These are phyloP conservation scores for Nigrospora osmanthi DNA, from an alignment of 2,329 filamentous ascomycete genomes.

Conservation along the genomic window DNA sequence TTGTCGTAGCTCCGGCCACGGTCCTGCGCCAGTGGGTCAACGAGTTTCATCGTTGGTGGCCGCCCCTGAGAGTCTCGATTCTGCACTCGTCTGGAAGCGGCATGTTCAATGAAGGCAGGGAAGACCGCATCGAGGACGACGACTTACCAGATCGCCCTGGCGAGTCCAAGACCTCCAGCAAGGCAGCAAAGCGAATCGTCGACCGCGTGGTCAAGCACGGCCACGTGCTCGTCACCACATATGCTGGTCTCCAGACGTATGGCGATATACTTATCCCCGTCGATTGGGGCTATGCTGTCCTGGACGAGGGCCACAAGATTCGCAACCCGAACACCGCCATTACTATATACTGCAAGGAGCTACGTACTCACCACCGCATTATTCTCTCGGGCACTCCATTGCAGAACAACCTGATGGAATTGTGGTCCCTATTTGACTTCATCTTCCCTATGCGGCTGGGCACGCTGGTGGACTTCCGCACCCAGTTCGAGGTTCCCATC, in stretches of 20 bases:
- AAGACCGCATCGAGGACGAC: constrained; percentile 49
- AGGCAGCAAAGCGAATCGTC: constrained; percentile 71
- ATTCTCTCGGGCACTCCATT: constrained; percentile 96
- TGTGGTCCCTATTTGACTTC: constrained; percentile 98
- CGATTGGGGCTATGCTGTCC: constrained; percentile 86
- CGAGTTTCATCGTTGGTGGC: constrained; percentile 99
- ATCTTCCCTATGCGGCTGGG: constrained; percentile 94
- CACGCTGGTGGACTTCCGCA: constrained; percentile 82
- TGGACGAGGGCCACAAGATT: constrained; percentile 98
- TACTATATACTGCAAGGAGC: constrained; percentile 89
- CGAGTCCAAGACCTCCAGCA: constrained; percentile 44
- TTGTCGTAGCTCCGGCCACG: constrained; percentile 89
- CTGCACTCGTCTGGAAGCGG: constrained; percentile 92
- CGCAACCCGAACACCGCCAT: constrained; percentile 93
- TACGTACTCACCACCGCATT: constrained; percentile 81
- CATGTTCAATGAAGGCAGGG: constrained; percentile 74
- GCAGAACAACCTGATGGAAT: constrained; percentile 90
- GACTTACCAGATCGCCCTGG: constrained; percentile 43
- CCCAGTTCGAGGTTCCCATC: constrained; percentile 91
- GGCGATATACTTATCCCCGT: constrained; percentile 72
- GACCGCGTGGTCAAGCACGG: constrained; percentile 75
- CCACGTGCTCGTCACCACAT: constrained; percentile 91
- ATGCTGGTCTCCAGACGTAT: constrained; percentile 91
- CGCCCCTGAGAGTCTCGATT: constrained; percentile 92
- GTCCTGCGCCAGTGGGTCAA: constrained; percentile 97